Conservation (phyloP, 805 yeast genomes). For the Cyberlindnera xylosilytica region DNA sequence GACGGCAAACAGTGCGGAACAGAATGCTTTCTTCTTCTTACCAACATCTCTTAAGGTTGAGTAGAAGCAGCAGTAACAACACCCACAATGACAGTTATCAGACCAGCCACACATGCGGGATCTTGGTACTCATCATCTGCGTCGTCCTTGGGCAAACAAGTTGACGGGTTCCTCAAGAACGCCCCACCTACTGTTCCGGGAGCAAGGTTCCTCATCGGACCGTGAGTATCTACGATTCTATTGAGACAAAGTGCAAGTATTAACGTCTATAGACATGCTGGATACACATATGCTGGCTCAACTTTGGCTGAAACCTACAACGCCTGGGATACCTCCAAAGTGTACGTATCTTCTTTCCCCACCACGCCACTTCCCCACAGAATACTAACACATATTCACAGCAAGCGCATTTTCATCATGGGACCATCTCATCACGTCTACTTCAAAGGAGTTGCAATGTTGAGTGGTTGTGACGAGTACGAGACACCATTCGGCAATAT, state of each 20-base stretch:
- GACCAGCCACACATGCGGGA: conserved; percentile 72
- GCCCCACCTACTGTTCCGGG: conserved; percentile 35
- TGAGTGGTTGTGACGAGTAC: conserved; percentile 51
- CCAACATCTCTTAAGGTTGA: too few relatives aligned
- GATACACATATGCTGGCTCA: conserved; percentile 77
- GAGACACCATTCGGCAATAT: conserved; percentile 84
- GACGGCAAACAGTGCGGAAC: too few relatives aligned
- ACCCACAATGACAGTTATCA: conserved; percentile 3
- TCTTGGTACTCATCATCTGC: conserved; percentile 71
- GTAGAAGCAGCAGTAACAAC: too few relatives aligned
- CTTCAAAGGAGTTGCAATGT: conserved; percentile 56
- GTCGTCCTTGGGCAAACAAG: conserved; percentile 42
- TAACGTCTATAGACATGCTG: conserved; percentile 85
- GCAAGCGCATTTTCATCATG: conserved; percentile 67
- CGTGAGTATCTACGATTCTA: conserved; percentile 31
- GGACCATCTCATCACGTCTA: conserved; percentile 95
- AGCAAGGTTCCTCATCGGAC: conserved; percentile 56
- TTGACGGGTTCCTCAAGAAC: conserved; percentile 43
- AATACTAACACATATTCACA: conserved; percentile 16
- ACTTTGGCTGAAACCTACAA: conserved; percentile 76
- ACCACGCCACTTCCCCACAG: too few relatives aligned
- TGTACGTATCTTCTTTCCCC: conserved; percentile 24
- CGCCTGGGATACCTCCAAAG: conserved; percentile 57
- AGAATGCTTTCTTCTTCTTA: too few relatives aligned
- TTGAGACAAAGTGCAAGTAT: too few relatives aligned